Evolutionary conservation across 495 filamentous ascomycete species (phyloP).

Genomic region (Parathielavia appendiculata): DNA sequence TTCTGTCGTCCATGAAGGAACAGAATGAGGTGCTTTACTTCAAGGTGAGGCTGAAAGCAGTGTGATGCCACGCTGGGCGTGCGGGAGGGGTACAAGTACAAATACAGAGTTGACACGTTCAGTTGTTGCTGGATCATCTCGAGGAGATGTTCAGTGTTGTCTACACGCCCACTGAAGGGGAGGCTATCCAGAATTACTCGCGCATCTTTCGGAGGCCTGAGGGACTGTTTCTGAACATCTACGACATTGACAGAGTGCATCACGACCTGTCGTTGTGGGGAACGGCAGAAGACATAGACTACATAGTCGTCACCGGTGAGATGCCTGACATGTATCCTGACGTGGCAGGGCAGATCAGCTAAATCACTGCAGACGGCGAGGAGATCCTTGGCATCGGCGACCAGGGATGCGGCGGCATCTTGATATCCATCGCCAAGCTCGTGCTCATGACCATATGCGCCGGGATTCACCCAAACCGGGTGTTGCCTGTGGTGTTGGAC

Average conservation of each 20-base stretch:
- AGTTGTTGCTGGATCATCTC: conserved; percentile 44
- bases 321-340: too few species aligned
- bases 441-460: conserved; percentile 78
- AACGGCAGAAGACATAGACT: conserved; percentile 68
- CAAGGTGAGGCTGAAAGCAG: conserved; percentile 38
- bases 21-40: conserved; percentile 81
- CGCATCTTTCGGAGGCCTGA: conserved; percentile 71
- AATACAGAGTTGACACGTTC: neutral
- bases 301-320: conserved; percentile 78
- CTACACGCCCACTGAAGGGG: conserved; percentile 86
- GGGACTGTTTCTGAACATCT: conserved; percentile 57
- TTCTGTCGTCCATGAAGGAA: conserved; percentile 78
- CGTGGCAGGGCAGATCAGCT: neutral
- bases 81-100: neutral
- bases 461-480: conserved; percentile 75
- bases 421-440: conserved; percentile 81
- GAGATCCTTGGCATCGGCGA: conserved; percentile 87
- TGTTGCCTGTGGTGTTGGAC: conserved; percentile 79
- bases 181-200: conserved; percentile 86
- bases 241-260: conserved; percentile 53
- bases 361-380: conserved; percentile 34
- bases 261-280: conserved; percentile 64
- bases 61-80: neutral
- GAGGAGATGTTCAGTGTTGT: conserved; percentile 84
- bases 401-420: conserved; percentile 82